Conservation (phyloP, 2,329 filamentous ascomycete genomes). For the Diaporthe citrichinensis region DNA sequence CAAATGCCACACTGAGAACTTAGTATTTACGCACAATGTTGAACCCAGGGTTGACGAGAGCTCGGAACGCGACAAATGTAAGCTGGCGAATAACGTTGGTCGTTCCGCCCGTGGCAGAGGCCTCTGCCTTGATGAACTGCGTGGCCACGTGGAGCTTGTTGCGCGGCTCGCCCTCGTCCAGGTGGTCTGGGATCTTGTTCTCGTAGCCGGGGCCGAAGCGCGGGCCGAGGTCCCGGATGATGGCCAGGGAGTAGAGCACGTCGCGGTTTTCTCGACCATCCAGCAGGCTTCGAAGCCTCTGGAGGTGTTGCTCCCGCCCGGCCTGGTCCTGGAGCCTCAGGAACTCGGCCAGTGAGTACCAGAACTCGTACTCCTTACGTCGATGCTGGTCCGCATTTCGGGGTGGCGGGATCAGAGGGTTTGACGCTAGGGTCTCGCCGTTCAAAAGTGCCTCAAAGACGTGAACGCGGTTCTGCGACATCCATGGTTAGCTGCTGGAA, state of each 20-base stretch:
- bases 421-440: constrained; percentile 74
- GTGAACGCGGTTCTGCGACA: constrained; percentile 71
- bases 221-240: constrained; percentile 81
- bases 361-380: constrained; percentile 81
- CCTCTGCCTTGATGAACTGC: constrained; percentile 77
- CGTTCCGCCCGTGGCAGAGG: constrained; percentile 75
- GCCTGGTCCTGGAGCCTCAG: constrained; percentile 73
- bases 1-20: background rate
- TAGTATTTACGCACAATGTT: constrained; percentile 59
- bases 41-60: constrained; percentile 68
- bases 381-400: constrained; percentile 67
- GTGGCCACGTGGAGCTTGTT: constrained; percentile 78
- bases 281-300: constrained; percentile 77
- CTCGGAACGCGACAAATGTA: constrained; percentile 75
- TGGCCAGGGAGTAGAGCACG: constrained; percentile 89
- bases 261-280: constrained; percentile 90
- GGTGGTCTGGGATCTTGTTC: constrained; percentile 68
- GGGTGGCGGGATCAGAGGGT: constrained; percentile 67
- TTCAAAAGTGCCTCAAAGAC: constrained; percentile 84
- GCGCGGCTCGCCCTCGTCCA: constrained; percentile 76
- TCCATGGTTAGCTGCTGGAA: background rate
- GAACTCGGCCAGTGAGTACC: constrained; percentile 83
- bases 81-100: constrained; percentile 81
- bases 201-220: constrained; percentile 73
- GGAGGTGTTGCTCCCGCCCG: constrained; percentile 75